Evolutionary conservation across 495 filamentous ascomycete genomes (phyloP).

Genomic region (Haplographium delicatum): DNA sequence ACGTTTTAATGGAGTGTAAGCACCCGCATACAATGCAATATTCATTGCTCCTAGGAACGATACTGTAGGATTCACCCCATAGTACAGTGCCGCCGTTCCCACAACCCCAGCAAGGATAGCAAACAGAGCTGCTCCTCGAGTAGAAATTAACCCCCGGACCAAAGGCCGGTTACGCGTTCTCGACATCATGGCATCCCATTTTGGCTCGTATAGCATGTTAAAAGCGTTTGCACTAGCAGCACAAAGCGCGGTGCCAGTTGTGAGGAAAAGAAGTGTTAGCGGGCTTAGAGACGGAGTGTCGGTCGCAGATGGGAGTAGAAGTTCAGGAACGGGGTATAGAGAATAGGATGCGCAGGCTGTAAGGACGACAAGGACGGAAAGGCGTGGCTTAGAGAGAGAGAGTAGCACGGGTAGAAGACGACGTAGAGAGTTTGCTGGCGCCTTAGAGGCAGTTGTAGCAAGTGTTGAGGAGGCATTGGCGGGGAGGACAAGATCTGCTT

Average conservation of each 20-base stretch:
- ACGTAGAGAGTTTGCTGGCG: slow-evolving; percentile 51
- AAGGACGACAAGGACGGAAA: slow-evolving; percentile 86
- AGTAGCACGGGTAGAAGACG: slow-evolving; percentile 79
- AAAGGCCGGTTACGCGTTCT: slow-evolving; percentile 86
- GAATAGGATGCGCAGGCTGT: slow-evolving; percentile 89
- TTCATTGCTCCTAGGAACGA: slow-evolving; percentile 80
- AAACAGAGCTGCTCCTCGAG: slow-evolving; percentile 72
- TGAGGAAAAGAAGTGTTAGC: slow-evolving; percentile 88
- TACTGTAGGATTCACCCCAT: slow-evolving; percentile 90
- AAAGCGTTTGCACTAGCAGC: slow-evolving; percentile 85
- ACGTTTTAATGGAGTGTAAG: slow-evolving; percentile 90
- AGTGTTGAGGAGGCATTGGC: slow-evolving; percentile 22
- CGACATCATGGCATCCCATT: slow-evolving; percentile 86
- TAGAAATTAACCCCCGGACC: slow-evolving; percentile 73
- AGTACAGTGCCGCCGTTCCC: slow-evolving; percentile 67
- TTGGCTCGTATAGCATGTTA: slow-evolving; percentile 94
- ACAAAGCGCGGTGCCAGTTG: slow-evolving; percentile 79
- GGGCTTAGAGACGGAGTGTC: slow-evolving; percentile 79
- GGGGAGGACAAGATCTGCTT: slow-evolving; percentile 18
- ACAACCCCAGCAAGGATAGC: slow-evolving; percentile 60
- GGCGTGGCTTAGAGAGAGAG: slow-evolving; percentile 88
- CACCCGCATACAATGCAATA: slow-evolving; percentile 81
- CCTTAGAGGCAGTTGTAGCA: slow-evolving; percentile 13
- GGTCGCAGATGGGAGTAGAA: slow-evolving; percentile 65
- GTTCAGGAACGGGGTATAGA: slow-evolving; percentile 79